Base-by-base conservation (phyloP, 2,329 filamentous ascomycete genomes). In the Byssochlamys sp. region DNA sequence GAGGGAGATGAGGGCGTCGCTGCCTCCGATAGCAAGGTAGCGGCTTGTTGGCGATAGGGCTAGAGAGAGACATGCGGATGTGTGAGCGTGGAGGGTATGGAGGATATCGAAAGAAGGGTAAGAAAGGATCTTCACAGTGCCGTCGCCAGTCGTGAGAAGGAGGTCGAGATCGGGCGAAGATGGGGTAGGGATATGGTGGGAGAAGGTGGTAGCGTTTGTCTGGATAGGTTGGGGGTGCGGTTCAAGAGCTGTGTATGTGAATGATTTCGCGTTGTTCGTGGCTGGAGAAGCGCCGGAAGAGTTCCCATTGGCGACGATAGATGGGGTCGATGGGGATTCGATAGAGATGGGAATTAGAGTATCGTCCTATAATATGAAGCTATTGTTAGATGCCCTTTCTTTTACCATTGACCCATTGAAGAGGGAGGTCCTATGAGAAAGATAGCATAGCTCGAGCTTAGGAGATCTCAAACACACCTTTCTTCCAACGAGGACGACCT, bases 181-280 rank as follows among this genome's bases (percentile, higher is more conserved):
- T 3, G 70, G 63, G 1, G 67, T 63, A 39, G 73, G 62, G 57
- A 74, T 68, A 39, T 75, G 69, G 59, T 78, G 71, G 19, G 75
- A 76, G 67, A 80, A 80, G 25, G 73, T 71, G 5, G 76, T 78
- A 24, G 75, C 75, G 60, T 79, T 79, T 1, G 77, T 79, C 65
- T 79, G 77, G 33, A 77, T 66, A 24, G 72, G 60, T 65, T 79
- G 77, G 3, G 73, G 76, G 49, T 75, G 73, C 1, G 72, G 61
- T n/a, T 72, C 66, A 39, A 78, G 72, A 27, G 72, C 65, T 57
- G 69, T 73, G 62, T 74, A 76, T 28, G 65, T 68, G 65, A 57
- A 35, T 28, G 54, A 29, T 24, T 49, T 49, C n/a, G 25, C 1
- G 54, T n/a, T 50, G 39, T 50, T 50, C 33, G 64, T 35, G 59